phyloP scores from a whole-genome alignment of 495 filamentous ascomycete genomes.

The Staphylotrichum longicolle region DNA sequence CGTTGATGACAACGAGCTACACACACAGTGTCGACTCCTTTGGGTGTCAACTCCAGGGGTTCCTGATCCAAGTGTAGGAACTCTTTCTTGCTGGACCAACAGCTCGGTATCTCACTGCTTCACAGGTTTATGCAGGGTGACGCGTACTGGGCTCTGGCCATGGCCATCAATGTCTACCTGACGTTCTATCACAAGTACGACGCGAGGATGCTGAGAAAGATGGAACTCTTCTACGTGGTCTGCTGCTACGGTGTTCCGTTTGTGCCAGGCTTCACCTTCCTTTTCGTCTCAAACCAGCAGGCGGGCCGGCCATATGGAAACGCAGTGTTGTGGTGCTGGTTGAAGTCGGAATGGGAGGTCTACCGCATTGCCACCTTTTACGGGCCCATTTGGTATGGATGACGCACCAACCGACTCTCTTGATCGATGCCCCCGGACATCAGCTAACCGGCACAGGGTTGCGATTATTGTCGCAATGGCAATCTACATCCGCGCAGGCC shows the following conservation, averaged over 20 bases:
- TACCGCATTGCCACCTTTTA: conserved; percentile 79
- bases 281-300: conserved; percentile 55
- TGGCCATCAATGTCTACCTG: conserved; percentile 85
- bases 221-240: conserved; percentile 71
- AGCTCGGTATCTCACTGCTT: neutral
- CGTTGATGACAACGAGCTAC: conserved; percentile 66
- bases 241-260: conserved; percentile 76
- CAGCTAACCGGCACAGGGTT: conserved; percentile 42
- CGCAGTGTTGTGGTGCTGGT: conserved; percentile 86
- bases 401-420: neutral
- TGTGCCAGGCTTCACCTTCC: conserved; percentile 64
- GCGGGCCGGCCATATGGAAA: conserved; percentile 67
- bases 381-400: conserved; percentile 70
- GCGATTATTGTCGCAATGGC: conserved; percentile 64
- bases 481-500: conserved; percentile 72
- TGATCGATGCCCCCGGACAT: conserved; percentile 17
- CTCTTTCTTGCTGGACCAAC: neutral
- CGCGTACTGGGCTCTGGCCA: conserved; percentile 76
- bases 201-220: conserved; percentile 59
- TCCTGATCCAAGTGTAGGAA: conserved; percentile 67
- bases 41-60: conserved; percentile 74
- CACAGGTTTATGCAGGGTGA: conserved; percentile 75
- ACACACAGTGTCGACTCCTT: conserved; percentile 45
- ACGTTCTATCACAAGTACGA: conserved; percentile 80
- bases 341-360: conserved; percentile 62